These are phyloP conservation scores for Helotiales sp. DNA, from an alignment of 2,329 filamentous ascomycete species.

Conservation along the genomic window DNA sequence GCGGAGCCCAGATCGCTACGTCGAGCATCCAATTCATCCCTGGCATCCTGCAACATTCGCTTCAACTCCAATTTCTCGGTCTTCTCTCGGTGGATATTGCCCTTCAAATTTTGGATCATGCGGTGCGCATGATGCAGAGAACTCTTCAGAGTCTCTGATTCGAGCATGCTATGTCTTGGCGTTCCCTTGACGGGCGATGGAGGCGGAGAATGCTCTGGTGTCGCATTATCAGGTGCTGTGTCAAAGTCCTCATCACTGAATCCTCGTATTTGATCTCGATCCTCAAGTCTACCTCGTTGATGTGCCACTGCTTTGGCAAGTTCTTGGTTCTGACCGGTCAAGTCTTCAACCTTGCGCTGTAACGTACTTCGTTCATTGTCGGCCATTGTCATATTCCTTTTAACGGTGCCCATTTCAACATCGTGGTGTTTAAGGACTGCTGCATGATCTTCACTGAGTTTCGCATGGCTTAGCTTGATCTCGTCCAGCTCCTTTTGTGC, in stretches of 20 bases:
- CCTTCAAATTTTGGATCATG: conserved; percentile 94
- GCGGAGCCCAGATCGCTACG: conserved; percentile 49
- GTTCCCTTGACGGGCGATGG: conserved; percentile 89
- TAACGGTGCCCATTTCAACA: conserved; percentile 80
- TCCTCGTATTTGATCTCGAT: conserved; percentile 60
- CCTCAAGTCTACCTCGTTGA: conserved; percentile 65
- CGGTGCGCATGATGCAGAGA: conserved; percentile 92
- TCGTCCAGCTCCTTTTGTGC: conserved; percentile 90
- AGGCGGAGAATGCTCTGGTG: conserved; percentile 87
- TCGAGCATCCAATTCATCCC: conserved; percentile 81
- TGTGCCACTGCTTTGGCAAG: conserved; percentile 80
- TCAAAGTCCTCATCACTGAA: conserved; percentile 63
- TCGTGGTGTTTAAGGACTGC: conserved; percentile 80
- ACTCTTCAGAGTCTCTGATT: conserved; percentile 92
- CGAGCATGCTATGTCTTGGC: conserved; percentile 86
- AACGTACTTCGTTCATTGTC: conserved; percentile 78
- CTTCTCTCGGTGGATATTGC: conserved; percentile 95
- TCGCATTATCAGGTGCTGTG: conserved; percentile 66
- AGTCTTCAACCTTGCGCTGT: conserved; percentile 83
- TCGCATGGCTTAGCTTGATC: conserved; percentile 75
- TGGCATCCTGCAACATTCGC: conserved; percentile 90
- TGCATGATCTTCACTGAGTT: conserved; percentile 77
- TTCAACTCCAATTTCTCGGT: conserved; percentile 96
- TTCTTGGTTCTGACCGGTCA: conserved; percentile 87
- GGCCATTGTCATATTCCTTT: conserved; percentile 74